These are phyloP conservation scores for Entrophospora sp. DNA, from an alignment of 192 early-diverging fungal species.

Conservation along the genomic window DNA sequence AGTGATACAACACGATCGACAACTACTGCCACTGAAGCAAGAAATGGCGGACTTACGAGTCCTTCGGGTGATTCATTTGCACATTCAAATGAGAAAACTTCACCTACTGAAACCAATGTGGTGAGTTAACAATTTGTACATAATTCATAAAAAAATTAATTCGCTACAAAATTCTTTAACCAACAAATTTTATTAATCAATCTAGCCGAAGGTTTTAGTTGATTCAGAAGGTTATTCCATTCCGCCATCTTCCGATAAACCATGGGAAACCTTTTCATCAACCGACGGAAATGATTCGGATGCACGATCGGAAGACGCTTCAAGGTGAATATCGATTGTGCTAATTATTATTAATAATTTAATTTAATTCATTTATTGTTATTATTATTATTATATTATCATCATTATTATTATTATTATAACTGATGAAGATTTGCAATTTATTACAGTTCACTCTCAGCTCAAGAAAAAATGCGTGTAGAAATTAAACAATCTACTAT, in stretches of 20 bases:
- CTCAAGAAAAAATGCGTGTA: constrained; percentile 25
- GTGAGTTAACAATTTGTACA: too few species aligned
- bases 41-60: too few species aligned
- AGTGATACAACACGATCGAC: too few species aligned
- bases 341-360: not conserved
- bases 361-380: not conserved
- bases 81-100: too few species aligned
- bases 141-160: too few species aligned
- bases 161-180: too few species aligned
- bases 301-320: constrained; percentile 27
- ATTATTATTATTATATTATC: not conserved
- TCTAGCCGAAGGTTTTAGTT: constrained; percentile 29
- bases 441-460: not conserved
- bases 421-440: not conserved
- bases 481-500: constrained; percentile 31
- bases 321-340: constrained; percentile 21
- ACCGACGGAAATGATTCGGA: constrained; percentile 30
- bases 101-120: too few species aligned
- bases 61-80: too few species aligned
- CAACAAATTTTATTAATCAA: too few species aligned
- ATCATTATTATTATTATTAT: not conserved
- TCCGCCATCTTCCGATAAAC: constrained; percentile 37
- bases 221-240: constrained; percentile 47
- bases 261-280: constrained; percentile 22
- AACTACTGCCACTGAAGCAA: too few species aligned